Evolutionary conservation across 768 basidiomycete genomes (phyloP).

Genomic region (Russula ochroleuca): DNA sequence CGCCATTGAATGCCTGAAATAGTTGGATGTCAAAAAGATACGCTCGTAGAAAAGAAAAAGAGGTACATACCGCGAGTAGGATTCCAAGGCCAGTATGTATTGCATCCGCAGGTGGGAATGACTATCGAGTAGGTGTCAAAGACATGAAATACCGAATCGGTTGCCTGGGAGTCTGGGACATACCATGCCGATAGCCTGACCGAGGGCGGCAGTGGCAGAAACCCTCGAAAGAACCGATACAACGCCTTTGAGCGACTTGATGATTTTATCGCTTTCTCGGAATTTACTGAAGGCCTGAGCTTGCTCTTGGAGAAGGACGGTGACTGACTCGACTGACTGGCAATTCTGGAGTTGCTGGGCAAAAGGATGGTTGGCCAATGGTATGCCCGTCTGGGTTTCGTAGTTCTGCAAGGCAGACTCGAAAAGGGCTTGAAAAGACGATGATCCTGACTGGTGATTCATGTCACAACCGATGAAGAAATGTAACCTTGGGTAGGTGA

Average conservation of each 20-base stretch:
- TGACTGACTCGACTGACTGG: neutral
- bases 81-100: neutral
- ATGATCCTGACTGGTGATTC: neutral
- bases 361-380: neutral
- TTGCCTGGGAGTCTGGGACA: neutral
- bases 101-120: neutral
- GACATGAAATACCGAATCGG: neutral
- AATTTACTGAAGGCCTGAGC: neutral
- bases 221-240: neutral
- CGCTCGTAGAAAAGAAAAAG: neutral
- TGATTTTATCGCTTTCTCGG: neutral
- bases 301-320: neutral
- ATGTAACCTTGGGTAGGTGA: no score
- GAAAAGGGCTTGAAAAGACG: neutral
- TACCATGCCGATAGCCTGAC: neutral
- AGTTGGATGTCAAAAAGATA: neutral
- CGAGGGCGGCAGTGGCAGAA: neutral
- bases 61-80: neutral
- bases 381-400: neutral
- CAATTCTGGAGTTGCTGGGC: neutral
- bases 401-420: neutral
- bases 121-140: constrained; percentile 29
- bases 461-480: neutral
- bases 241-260: neutral
- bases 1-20: neutral